Evolutionary conservation across 306 rosid species (phyloP).

Genomic region (Medicago truncatula): MtrunA17r5.0-ANR NC_053042.1:36327001-36327500

Average conservation of each 20-base stretch:
- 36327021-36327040: constrained; percentile 80
- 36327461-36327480: constrained; percentile 31
- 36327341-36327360: constrained; percentile 14
- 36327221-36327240: constrained; percentile 65
- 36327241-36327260: not conserved
- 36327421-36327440: constrained; percentile 14
- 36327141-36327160: constrained; percentile 93
- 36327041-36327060: constrained; percentile 21
- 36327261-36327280: constrained; percentile 8
- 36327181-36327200: constrained; percentile 85
- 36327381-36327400: not conserved
- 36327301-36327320: constrained; percentile 14
- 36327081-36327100: constrained; percentile 41
- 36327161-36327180: constrained; percentile 68
- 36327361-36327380: not conserved
- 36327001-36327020: constrained; percentile 97
- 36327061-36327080: constrained; percentile 13
- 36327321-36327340: constrained; percentile 6
- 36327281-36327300: constrained; percentile 15
- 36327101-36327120: constrained; percentile 90
- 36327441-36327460: not conserved
- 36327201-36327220: constrained; percentile 83
- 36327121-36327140: constrained; percentile 95
- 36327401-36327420: not conserved
- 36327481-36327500: not conserved